Base-by-base conservation (phyloP, 192 early-diverging fungal species). In the Umbelopsis sp. region DNA sequence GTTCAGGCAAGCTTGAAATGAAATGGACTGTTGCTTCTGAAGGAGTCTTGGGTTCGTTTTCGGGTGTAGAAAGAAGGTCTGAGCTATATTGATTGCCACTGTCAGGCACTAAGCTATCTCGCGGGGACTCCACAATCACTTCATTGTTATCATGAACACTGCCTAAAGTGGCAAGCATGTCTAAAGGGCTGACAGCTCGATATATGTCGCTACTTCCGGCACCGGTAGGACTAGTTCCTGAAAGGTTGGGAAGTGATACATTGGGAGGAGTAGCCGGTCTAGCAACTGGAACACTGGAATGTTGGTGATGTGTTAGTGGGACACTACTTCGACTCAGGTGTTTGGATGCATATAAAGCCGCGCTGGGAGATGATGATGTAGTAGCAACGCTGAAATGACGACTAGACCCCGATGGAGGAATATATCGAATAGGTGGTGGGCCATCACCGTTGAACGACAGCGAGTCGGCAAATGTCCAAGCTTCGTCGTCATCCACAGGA, bases 141-240 rank as follows among this genome's bases (percentile, higher is more conserved):
- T 77, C 25, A 68, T 66, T 49, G 72, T 71, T 44, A 73, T 61
- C 5, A 48, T 72, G 3, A 68, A 53, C 0, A 0, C 71, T 66
- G 22, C 81, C 80, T 58, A 85, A 72, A 8, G 82, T 51, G 0
- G 81, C 80, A 3, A 85, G 68, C 9, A 71, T 68, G 50, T 85
- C 83, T 65, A 85, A 58, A 0, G 83, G 83, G 50, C 83, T 85
- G 7, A 79, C 81, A 21, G 81, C 70, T 33, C 80, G 74, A 33
- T 82, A 82, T 4, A 80, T 27, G 1, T 58, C 71, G 35, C 61
- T 50, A 27, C 74, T 74, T n/a, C 76, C 9, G 64, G 69, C 46
- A 64, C 55, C 4, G 68, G 73, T 12, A 49, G 66, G 30, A 74
- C 46, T 5, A 67, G 75, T 0, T 46, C 51, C 58, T 9, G 76